Evolutionary conservation across 1,284 basidiomycete species (phyloP).

Genomic region (Hypsizygus ulmarius): DNA sequence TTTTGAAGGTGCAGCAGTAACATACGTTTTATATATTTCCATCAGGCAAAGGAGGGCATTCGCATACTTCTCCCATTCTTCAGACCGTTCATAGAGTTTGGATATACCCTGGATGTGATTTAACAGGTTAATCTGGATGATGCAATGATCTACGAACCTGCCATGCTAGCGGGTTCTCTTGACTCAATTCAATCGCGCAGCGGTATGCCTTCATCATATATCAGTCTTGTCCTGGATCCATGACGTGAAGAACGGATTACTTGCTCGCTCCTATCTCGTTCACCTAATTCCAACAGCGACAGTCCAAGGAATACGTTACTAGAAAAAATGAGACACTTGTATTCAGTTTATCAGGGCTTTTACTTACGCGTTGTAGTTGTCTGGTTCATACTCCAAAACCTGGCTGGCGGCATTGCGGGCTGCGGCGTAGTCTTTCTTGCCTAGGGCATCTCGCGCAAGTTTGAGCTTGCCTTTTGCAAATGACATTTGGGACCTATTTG

Average conservation of each 20-base stretch:
- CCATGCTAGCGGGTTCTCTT: slow-evolving; percentile 71
- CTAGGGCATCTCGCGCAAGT: slow-evolving; percentile 74
- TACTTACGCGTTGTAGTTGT: slow-evolving; percentile 80
- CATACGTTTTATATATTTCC: slow-evolving; percentile 55
- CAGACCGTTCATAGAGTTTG: slow-evolving; percentile 68
- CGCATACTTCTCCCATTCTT: slow-evolving; percentile 62
- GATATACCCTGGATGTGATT: slow-evolving; percentile 54
- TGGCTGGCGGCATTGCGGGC: slow-evolving; percentile 67
- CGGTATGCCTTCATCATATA: slow-evolving; percentile 60
- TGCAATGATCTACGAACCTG: slow-evolving; percentile 47
- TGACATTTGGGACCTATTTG: slow-evolving; percentile 27
- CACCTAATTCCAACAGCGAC: slow-evolving; percentile 70
- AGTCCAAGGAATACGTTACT: slow-evolving; percentile 85
- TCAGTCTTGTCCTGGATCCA: slow-evolving; percentile 8
- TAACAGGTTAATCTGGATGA: not conserved
- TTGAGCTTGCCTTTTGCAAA: slow-evolving; percentile 77
- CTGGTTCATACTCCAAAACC: slow-evolving; percentile 70
- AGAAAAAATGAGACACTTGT: slow-evolving; percentile 9
- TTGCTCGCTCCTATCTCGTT: slow-evolving; percentile 76
- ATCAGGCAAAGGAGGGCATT: slow-evolving; percentile 52
- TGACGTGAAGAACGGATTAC: slow-evolving; percentile 43
- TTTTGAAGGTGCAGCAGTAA: not conserved
- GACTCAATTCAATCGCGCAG: slow-evolving; percentile 65
- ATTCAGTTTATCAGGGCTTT: not conserved
- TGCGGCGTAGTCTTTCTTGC: slow-evolving; percentile 69